Evolutionary conservation across 2,329 filamentous ascomycete genomes (phyloP).

Genomic region (Scorias spongiosa): DNA sequence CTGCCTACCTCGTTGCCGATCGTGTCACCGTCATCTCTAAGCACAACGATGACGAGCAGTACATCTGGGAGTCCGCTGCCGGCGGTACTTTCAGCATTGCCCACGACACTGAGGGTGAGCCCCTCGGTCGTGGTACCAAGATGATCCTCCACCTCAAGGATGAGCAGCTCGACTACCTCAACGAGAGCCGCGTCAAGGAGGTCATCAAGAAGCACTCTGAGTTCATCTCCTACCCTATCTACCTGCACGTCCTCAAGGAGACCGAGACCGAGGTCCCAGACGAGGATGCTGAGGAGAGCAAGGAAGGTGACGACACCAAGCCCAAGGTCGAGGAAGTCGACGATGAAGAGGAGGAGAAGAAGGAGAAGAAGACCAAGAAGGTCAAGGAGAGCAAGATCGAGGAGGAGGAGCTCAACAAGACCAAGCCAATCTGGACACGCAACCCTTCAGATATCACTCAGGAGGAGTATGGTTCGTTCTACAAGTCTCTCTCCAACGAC

Average conservation of each 20-base stretch:
- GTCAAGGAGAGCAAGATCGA: conserved; percentile 97
- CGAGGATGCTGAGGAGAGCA: conserved; percentile 67
- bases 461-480: conserved; percentile 98
- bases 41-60: conserved; percentile 99
- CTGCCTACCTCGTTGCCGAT: conserved; percentile 97
- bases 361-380: conserved; percentile 98
- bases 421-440: conserved; percentile 99
- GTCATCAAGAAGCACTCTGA: conserved; percentile 99
- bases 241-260: conserved; percentile 99
- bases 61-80: conserved; percentile 96
- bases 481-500: conserved; percentile 99
- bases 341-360: conserved; percentile 65
- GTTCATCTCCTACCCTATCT: conserved; percentile 99
- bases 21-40: conserved; percentile 90
- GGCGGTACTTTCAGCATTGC: conserved; percentile 93
- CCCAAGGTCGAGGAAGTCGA: conserved; percentile 96
- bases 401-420: conserved; percentile 99
- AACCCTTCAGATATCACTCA: conserved; percentile 89
- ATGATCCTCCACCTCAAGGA: conserved; percentile 99
- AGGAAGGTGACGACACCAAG: conserved; percentile 62
- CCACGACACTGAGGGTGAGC: conserved; percentile 80
- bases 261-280: conserved; percentile 97
- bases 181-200: conserved; percentile 99
- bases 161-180: conserved; percentile 95
- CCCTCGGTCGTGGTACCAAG: conserved; percentile 86